Percentiles rank a stretch among this genome's conserved stretches.
Conservation (phyloP, 2,329 filamentous ascomycete genomes). For the Tolypocladium cylindrosporum region DNA sequence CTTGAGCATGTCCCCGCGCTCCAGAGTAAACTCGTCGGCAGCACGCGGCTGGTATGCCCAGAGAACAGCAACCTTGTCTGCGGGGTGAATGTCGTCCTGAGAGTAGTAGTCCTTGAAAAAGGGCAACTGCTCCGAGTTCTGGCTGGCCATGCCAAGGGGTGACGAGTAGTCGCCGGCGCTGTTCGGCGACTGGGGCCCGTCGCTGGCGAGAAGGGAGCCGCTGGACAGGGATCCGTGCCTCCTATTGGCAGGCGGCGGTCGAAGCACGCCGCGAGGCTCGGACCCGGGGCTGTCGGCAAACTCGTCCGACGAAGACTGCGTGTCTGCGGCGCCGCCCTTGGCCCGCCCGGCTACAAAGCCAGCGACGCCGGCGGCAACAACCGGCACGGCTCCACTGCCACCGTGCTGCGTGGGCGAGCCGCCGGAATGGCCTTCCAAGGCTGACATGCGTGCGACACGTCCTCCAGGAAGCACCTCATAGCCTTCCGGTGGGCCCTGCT, state of each 20-base stretch:
- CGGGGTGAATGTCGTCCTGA: slow-evolving; percentile 86
- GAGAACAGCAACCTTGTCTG: slow-evolving; percentile 79
- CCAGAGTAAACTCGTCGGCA: slow-evolving; percentile 83
- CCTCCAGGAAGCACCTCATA: slow-evolving; percentile 76
- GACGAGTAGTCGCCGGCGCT: slow-evolving; percentile 72
- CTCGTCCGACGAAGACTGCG: slow-evolving; percentile 61
- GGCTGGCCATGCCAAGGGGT: slow-evolving; percentile 71
- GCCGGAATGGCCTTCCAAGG: slow-evolving; percentile 66
- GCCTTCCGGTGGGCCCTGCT: slow-evolving; percentile 33
- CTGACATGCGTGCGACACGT: slow-evolving; percentile 91
- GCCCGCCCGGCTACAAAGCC: slow-evolving; percentile 35
- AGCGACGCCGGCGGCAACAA: slow-evolving; percentile 24
- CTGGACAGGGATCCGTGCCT: slow-evolving; percentile 86
- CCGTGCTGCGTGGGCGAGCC: slow-evolving; percentile 47
- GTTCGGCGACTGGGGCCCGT: slow-evolving; percentile 63
- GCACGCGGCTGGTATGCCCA: slow-evolving; percentile 97
- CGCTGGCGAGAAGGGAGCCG: slow-evolving; percentile 61
- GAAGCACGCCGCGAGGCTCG: slow-evolving; percentile 45
- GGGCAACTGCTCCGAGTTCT: slow-evolving; percentile 88
- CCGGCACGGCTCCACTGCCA: slow-evolving; percentile 10
- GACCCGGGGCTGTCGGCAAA: slow-evolving; percentile 65
- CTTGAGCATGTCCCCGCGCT: slow-evolving; percentile 96
- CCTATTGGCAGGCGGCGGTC: slow-evolving; percentile 51
- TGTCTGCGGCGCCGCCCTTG: slow-evolving; percentile 31
- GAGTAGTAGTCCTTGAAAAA: slow-evolving; percentile 99